These are phyloP conservation scores for Paecilomyces variotii DNA, from an alignment of 2,329 filamentous ascomycete genomes.

Conservation along the genomic window DNA sequence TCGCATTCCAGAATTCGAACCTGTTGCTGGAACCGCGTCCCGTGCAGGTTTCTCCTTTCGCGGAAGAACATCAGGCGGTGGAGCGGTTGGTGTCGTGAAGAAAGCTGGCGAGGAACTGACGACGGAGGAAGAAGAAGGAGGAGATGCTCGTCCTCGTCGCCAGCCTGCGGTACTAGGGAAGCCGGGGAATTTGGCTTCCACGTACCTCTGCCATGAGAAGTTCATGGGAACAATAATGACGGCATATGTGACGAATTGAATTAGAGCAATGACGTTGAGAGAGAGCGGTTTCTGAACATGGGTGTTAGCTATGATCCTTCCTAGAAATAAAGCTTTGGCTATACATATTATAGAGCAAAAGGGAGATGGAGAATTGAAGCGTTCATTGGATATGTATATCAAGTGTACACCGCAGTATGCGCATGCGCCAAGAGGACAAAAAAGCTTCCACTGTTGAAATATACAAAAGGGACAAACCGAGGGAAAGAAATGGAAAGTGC, in stretches of 20 bases:
- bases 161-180: conserved; percentile 32
- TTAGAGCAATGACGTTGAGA: conserved; percentile 59
- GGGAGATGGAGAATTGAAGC: background rate
- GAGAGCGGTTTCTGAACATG: conserved; percentile 46
- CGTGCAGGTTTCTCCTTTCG: conserved; percentile 13
- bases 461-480: background rate
- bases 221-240: conserved; percentile 71
- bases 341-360: background rate
- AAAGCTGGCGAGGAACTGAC: background rate
- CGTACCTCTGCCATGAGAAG: conserved; percentile 73
- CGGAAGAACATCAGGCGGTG: conserved; percentile 22
- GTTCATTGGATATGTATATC: background rate
- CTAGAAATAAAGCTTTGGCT: background rate
- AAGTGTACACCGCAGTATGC: background rate
- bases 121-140: conserved; percentile 29
- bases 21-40: conserved; percentile 20
- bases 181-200: conserved; percentile 68
- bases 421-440: background rate
- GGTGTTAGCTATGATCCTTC: background rate
- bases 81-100: conserved; percentile 9
- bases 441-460: background rate
- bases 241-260: conserved; percentile 71
- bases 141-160: conserved; percentile 8
- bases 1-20: conserved; percentile 33
- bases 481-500: background rate